phyloP scores from a whole-genome alignment of 805 yeast genomes.

The Candida adriatica region DNA sequence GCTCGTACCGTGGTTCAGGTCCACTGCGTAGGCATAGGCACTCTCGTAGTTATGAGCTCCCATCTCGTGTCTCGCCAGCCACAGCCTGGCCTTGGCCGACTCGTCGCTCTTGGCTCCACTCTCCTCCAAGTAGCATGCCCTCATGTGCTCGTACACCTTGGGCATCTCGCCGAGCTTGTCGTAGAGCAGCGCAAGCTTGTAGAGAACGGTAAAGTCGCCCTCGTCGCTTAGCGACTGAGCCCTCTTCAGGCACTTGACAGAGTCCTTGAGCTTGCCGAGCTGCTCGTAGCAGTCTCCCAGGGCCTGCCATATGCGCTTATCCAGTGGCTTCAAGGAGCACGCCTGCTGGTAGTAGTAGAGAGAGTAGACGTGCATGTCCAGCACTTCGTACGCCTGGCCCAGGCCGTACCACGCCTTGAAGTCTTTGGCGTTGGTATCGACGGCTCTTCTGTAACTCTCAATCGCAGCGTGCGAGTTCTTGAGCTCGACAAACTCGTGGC shows the following conservation, averaged over 20 bases:
- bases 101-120: constrained; percentile 59
- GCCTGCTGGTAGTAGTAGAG: constrained; percentile 90
- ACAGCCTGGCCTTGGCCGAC: constrained; percentile 71
- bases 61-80: constrained; percentile 74
- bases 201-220: constrained; percentile 49
- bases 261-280: constrained; percentile 59
- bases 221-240: constrained; percentile 58
- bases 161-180: constrained; percentile 44
- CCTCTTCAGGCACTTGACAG: constrained; percentile 74
- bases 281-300: constrained; percentile 85
- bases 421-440: constrained; percentile 81
- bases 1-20: constrained; percentile 65
- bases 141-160: constrained; percentile 24
- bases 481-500: constrained; percentile 95
- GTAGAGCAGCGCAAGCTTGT: constrained; percentile 60
- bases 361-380: constrained; percentile 92
- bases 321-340: constrained; percentile 79
- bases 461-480: constrained; percentile 97
- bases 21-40: constrained; percentile 70
- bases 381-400: constrained; percentile 95
- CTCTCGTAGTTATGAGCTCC: constrained; percentile 48
- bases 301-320: constrained; percentile 95
- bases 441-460: constrained; percentile 89
- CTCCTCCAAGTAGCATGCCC: constrained; percentile 54
- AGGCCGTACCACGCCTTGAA: constrained; percentile 98